Conservation (phyloP, 2,329 filamentous ascomycete species). For the Arachnomyces sp. region DNA sequence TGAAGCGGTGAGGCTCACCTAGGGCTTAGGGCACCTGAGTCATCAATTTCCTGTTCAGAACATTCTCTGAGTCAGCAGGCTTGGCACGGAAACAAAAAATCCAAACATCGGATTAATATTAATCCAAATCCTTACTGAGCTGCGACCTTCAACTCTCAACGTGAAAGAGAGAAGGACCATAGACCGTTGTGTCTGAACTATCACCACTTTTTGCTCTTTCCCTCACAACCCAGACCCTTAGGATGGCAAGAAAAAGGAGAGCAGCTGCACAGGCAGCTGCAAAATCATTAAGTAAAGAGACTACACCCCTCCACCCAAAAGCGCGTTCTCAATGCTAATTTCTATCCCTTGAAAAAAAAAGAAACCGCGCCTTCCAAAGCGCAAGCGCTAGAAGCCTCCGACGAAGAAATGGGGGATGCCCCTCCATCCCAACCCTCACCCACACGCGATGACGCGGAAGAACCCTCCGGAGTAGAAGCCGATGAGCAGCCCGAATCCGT, state of each 20-base stretch:
- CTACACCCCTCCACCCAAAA: not conserved
- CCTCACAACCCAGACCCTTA: conserved; percentile 1
- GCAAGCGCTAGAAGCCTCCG: conserved; percentile 33
- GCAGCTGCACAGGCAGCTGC: conserved; percentile 40
- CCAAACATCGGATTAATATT: not conserved
- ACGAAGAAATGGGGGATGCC: conserved; percentile 37
- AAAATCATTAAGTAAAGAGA: conserved; percentile 36
- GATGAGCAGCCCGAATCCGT: conserved; percentile 7
- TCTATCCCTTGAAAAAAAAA: conserved; percentile 6
- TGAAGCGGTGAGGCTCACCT: too few relatives aligned
- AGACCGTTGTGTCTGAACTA: too few relatives aligned
- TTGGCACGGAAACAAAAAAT: not conserved
- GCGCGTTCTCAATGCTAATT: not conserved
- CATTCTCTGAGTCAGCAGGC: conserved; percentile 1
- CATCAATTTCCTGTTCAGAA: not conserved
- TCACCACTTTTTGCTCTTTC: too few relatives aligned
- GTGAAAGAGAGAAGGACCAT: not conserved
- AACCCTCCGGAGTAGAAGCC: conserved; percentile 15
- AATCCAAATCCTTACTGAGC: not conserved
- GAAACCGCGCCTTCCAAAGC: not conserved
- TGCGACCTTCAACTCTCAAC: not conserved
- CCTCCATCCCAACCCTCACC: conserved; percentile 25
- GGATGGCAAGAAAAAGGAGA: conserved; percentile 38
- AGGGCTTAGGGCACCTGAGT: too few relatives aligned
- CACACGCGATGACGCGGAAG: conserved; percentile 26